phyloP scores from a whole-genome alignment of 306 rosid genomes.

The Hylodesmum podocarpum region DNA sequence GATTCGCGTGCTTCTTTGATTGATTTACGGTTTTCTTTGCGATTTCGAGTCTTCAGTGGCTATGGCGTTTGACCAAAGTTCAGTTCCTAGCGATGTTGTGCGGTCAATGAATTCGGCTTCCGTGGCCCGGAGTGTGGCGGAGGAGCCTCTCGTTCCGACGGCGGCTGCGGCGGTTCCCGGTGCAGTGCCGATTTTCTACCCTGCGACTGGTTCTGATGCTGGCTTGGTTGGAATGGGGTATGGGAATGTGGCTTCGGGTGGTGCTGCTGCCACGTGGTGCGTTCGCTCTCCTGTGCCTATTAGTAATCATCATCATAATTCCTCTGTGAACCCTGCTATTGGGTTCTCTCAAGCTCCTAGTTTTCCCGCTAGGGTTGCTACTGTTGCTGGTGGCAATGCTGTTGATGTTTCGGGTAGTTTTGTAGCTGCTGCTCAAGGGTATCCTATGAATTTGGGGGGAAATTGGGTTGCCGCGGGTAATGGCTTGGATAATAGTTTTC shows the following conservation, averaged over 20 bases:
- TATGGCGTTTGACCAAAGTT: slow-evolving; percentile 86
- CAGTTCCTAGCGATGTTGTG: slow-evolving; percentile 47
- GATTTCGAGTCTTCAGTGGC: neutral
- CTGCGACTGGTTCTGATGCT: slow-evolving; percentile 50
- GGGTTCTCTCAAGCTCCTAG: slow-evolving; percentile 46
- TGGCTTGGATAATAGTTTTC: slow-evolving; percentile 38
- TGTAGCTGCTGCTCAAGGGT: slow-evolving; percentile 35
- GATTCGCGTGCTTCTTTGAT: slow-evolving; percentile 11
- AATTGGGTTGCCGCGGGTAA: slow-evolving; percentile 32
- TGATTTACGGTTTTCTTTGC: slow-evolving; percentile 24
- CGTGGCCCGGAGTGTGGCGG: slow-evolving; percentile 49
- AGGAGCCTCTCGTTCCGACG: slow-evolving; percentile 62
- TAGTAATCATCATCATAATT: slow-evolving; percentile 32
- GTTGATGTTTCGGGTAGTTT: slow-evolving; percentile 46
- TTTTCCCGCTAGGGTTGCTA: slow-evolving; percentile 37
- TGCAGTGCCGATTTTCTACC: slow-evolving; percentile 49
- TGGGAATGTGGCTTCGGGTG: slow-evolving; percentile 57
- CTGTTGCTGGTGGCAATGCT: slow-evolving; percentile 39
- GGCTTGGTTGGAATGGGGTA: slow-evolving; percentile 59
- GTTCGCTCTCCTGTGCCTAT: slow-evolving; percentile 41
- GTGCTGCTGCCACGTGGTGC: slow-evolving; percentile 53
- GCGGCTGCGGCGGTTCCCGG: slow-evolving; percentile 39
- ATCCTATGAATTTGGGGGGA: slow-evolving; percentile 52
- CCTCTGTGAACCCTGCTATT: slow-evolving; percentile 46
- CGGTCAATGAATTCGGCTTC: slow-evolving; percentile 44